Percentiles rank a stretch among this genome's conserved stretches.
Conservation (phyloP, 1,139 yeast genomes). For the Taphrina sp. region DNA sequence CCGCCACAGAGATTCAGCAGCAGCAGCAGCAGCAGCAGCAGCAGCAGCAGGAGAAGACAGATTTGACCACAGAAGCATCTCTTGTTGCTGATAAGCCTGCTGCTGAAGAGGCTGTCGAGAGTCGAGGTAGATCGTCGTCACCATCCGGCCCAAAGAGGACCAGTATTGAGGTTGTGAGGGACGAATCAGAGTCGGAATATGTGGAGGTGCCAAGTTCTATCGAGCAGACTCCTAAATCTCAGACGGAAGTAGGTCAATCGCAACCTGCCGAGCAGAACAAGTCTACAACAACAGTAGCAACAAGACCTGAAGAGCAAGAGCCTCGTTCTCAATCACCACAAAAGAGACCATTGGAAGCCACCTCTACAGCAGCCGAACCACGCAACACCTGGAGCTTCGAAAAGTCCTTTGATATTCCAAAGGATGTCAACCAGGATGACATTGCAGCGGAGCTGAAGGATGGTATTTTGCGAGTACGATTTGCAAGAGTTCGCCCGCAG, state of each 20-base stretch:
- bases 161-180: conserved; percentile 11
- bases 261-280: neutral
- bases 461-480: conserved; percentile 3
- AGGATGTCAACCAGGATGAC: conserved; percentile 2
- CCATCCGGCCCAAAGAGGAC: conserved; percentile 11
- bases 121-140: neutral
- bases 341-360: neutral
- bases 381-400: neutral
- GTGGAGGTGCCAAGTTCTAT: neutral
- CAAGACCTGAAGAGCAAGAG: neutral
- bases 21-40: neutral
- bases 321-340: neutral
- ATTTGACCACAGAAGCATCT: neutral
- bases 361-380: too few species aligned
- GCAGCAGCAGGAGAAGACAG: neutral
- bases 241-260: neutral
- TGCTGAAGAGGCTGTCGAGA: neutral
- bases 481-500: conserved; percentile 1
- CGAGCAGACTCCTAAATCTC: neutral
- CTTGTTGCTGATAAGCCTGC: neutral
- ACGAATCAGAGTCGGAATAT: conserved; percentile 7
- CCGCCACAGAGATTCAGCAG: neutral
- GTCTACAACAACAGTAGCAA: too few species aligned
- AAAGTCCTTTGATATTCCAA: conserved; percentile 2
- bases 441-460: conserved; percentile 13